Base-by-base conservation (phyloP, 768 basidiomycete species). In the Leccinum uliginosum region DNA sequence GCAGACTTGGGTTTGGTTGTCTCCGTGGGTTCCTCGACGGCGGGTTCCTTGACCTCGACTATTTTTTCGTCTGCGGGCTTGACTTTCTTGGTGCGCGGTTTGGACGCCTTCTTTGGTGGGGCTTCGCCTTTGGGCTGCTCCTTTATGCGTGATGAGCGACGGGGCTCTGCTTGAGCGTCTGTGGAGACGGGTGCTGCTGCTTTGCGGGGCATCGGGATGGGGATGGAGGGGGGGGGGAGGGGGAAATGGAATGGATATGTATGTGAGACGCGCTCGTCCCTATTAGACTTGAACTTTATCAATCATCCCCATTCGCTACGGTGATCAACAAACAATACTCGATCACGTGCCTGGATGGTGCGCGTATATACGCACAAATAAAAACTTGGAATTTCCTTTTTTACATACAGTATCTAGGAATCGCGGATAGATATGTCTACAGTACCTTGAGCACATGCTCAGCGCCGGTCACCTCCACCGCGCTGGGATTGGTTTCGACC, bases 81-180 rank as follows among this genome's bases (percentile, higher is more conserved):
- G 47, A 50, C 65, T 64, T 79, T 80, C 70, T 72, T 77, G 43
- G 76, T 72, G 62, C 84, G 78, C 48, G 86, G 84, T 73, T 88
- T 89, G 6, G 83, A 76, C 46, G 81, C 73, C 69, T 84, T 88
- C 80, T 86, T 87, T 35, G 70, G 67, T 6, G 75, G 71, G 40
- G 69, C 43, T 26, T 74, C 84, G 2, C 74, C 67, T 70, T 84
- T 87, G 53, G 85, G 85, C 57, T 81, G 79, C 26, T 85, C 86
- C 71, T 89, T 89, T 74, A 90, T 88, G 65, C 87, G 84, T 30
- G 80, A 73, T 8, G 87, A 89, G 73, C 87, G 87, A 70, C 87
- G 86, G 35, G 87, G 87, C 44, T 78, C 77, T 45, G 74, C 73
- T 17, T 34, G 45, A 1, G 58, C 29, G 24, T 75, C 72, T 51